Base-by-base conservation (phyloP, 1,284 basidiomycete genomes). In the Cutaneotrichosporon cavernicola region DNA sequence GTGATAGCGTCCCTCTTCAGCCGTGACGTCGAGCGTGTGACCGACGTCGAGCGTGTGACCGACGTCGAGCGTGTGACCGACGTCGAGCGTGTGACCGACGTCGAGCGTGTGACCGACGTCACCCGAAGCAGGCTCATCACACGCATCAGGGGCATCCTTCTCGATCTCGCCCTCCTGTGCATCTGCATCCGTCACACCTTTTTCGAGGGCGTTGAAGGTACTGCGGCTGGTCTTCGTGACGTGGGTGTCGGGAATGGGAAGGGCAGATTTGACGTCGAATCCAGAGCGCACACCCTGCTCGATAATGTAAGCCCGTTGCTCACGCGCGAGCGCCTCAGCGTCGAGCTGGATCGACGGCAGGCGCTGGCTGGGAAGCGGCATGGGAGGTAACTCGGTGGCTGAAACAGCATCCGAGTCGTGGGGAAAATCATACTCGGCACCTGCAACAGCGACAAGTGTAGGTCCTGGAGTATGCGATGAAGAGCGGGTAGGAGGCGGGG, bases 401-500 rank as follows among this genome's bases (percentile, higher is more conserved):
- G 55, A 43, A 7, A 43, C 38, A 7, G 55, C 55, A 11, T 56
- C 55, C 9, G 55, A 40, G 22, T 40, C 38, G 11, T 18, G 0
- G 14, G 55, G 55, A 22, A 56, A 56, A 38, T 56, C 38, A 5
- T 16, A 43, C 38, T 56, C 55, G 38, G 38, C 36, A 11, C 55
- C 38, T 5, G 38, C 38, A 14, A 56, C 36, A 13, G 55, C 55
- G 2, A 56, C 55, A 6, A 36, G n/a, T 2, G 22, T 7, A 11
- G 38, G 26, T 1, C n/a, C 32, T 7, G 38, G 22, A 1, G 36
- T 30, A 5, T 8, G 26, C 1, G 31, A 1, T 2, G 31, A 3
- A 18, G 51, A 13, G 4, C 51, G 30, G 14, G 13, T 18, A 8
- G 31, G 31, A 18, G 51, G 51, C 2, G 16, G 2, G 5, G n/a